Percentiles rank a stretch among this genome's conserved stretches.
These are phyloP conservation scores for Trametes punicea DNA, from an alignment of 768 basidiomycete species.

Conservation along the genomic window DNA sequence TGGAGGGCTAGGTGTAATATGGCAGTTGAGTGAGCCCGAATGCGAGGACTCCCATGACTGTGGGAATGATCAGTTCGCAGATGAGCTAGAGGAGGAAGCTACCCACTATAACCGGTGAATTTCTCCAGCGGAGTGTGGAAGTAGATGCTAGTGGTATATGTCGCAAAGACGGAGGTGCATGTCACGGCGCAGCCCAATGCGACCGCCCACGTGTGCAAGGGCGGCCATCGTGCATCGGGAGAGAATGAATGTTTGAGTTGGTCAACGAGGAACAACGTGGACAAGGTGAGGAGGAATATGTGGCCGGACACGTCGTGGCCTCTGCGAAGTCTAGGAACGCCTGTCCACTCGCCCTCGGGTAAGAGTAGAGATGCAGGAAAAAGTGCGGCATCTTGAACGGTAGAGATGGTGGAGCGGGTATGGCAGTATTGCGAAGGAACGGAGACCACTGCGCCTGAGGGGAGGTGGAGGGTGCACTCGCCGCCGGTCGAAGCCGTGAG, in stretches of 20 bases:
- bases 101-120: conserved; percentile 78
- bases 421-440: conserved; percentile 61
- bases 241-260: conserved; percentile 59
- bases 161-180: conserved; percentile 67
- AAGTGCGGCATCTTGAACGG: conserved; percentile 57
- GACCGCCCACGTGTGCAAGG: conserved; percentile 48
- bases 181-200: conserved; percentile 46
- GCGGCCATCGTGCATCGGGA: conserved; percentile 35
- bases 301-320: conserved; percentile 97
- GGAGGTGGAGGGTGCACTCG: conserved; percentile 67
- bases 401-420: conserved; percentile 47
- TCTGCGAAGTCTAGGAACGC: conserved; percentile 58
- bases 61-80: not conserved
- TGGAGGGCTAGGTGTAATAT: not conserved
- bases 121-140: conserved; percentile 92
- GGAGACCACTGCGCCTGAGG: conserved; percentile 47
- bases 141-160: conserved; percentile 79
- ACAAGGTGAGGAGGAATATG: conserved; percentile 83
- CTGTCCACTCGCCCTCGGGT: conserved; percentile 43
- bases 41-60: not conserved
- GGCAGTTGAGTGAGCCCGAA: conserved; percentile 4
- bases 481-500: conserved; percentile 66
- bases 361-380: conserved; percentile 45
- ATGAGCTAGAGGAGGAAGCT: not conserved
- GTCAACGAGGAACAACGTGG: conserved; percentile 72